A percentile compares a stretch with the other conserved stretches of the same genome.
Conservation (phyloP, 75 land plant genomes). For the Pinus taeda region DNA sequence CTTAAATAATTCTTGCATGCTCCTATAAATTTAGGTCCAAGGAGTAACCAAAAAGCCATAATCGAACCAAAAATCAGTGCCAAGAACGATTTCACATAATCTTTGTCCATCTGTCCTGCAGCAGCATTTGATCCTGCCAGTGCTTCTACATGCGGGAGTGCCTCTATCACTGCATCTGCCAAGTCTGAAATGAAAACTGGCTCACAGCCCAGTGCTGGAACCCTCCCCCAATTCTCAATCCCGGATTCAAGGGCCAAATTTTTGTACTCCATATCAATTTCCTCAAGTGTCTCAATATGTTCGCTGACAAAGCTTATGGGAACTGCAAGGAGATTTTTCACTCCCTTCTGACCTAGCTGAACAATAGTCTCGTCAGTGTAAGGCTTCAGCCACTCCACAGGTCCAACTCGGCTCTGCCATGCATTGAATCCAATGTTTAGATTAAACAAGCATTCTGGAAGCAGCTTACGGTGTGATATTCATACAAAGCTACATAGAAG, state of each 20-base stretch:
- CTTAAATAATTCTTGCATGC: slow-evolving; percentile 22
- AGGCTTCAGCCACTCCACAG: slow-evolving; percentile 91
- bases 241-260: slow-evolving; percentile 83
- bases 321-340: slow-evolving; percentile 79
- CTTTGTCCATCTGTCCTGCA: slow-evolving; percentile 11
- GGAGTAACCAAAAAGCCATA: slow-evolving; percentile 41
- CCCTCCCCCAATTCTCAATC: slow-evolving; percentile 82
- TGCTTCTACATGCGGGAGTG: slow-evolving; percentile 55
- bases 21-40: slow-evolving; percentile 32
- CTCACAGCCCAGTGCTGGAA: slow-evolving; percentile 78
- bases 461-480: not conserved
- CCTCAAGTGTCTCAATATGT: slow-evolving; percentile 90
- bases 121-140: slow-evolving; percentile 14
- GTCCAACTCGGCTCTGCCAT: slow-evolving; percentile 87
- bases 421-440: not conserved
- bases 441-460: not conserved
- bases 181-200: slow-evolving; percentile 76
- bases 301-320: slow-evolving; percentile 94
- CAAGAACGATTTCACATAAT: slow-evolving; percentile 19
- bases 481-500: too few species aligned
- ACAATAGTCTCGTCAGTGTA: slow-evolving; percentile 88
- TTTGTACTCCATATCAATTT: slow-evolving; percentile 90
- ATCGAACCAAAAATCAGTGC: slow-evolving; percentile 49
- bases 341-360: slow-evolving; percentile 76
- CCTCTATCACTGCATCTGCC: slow-evolving; percentile 87